Evolutionary conservation across 1,139 yeast genomes (phyloP).

Genomic region (Candida sanyaensis): DNA sequence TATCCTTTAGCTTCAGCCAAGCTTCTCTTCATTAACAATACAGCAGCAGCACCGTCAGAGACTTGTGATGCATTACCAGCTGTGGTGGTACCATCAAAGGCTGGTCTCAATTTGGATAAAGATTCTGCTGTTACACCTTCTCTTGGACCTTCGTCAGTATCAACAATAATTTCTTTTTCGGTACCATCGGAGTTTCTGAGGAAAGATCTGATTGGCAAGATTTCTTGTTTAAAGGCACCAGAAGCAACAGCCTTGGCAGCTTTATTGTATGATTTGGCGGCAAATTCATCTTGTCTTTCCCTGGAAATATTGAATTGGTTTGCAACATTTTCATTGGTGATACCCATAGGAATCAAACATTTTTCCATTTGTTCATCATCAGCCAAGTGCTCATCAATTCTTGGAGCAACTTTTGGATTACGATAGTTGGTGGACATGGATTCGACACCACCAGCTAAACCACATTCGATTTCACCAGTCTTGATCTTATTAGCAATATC

Average conservation of each 20-base stretch:
- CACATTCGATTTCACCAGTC: conserved; percentile 86
- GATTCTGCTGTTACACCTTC: conserved; percentile 79
- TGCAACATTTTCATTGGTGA: conserved; percentile 47
- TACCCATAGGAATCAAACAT: conserved; percentile 74
- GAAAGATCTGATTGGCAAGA: conserved; percentile 69
- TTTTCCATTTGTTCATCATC: conserved; percentile 32
- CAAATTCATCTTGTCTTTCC: conserved; percentile 79
- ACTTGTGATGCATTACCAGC: conserved; percentile 98
- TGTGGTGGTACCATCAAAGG: conserved; percentile 89
- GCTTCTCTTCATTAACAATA: conserved; percentile 83
- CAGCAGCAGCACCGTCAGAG: conserved; percentile 94
- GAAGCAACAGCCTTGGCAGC: conserved; percentile 71
- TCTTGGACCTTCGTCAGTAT: conserved; percentile 90
- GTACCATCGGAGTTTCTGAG: conserved; percentile 52
- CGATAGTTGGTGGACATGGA: conserved; percentile 88
- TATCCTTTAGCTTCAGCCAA: conserved; percentile 74
- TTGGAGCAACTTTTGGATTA: conserved; percentile 68
- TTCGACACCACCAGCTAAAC: conserved; percentile 91
- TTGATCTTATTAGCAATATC: conserved; percentile 87
- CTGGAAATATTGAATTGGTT: conserved; percentile 64
- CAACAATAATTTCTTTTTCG: conserved; percentile 49
- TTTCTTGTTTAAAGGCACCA: conserved; percentile 85
- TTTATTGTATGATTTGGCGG: conserved; percentile 80
- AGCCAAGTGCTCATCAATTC: conserved; percentile 52
- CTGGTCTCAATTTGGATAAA: conserved; percentile 76